These are phyloP conservation scores for Celoporthe dispersa DNA, from an alignment of 2,329 filamentous ascomycete genomes.

Conservation along the genomic window DNA sequence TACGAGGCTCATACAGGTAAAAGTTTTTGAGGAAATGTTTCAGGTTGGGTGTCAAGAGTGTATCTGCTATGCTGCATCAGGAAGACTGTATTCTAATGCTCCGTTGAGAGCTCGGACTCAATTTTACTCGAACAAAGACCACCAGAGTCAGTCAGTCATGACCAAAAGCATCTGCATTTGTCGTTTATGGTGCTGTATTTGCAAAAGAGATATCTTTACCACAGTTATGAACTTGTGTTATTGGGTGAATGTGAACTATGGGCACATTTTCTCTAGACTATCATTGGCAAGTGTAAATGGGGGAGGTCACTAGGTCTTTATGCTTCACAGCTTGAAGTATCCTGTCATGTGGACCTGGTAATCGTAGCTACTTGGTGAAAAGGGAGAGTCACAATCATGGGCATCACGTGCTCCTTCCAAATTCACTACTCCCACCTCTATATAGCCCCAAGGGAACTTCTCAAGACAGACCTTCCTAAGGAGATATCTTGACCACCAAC, in stretches of 20 bases:
- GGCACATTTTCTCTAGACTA: not conserved
- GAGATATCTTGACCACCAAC: not conserved
- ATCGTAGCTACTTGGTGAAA: not conserved
- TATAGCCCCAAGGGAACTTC: not conserved
- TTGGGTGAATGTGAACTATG: not conserved
- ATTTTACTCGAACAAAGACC: not conserved
- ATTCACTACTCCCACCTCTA: not conserved
- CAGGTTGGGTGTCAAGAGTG: not conserved
- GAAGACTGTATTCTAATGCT: not conserved
- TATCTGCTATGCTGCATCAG: too few species aligned
- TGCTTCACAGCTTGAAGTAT: not conserved
- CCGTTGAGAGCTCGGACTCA: not conserved
- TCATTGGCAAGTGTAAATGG: not conserved
- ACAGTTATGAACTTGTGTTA: not conserved
- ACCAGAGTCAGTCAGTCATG: not conserved
- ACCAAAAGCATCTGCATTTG: not conserved
- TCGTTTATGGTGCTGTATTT: not conserved
- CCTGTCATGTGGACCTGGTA: not conserved
- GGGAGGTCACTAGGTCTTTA: not conserved
- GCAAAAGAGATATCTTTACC: not conserved
- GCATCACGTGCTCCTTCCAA: not conserved
- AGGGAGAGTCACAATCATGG: not conserved
- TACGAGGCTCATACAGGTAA: not conserved
- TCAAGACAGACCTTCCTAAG: not conserved
- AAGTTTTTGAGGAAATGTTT: not conserved